These are phyloP conservation scores for Lichtheimia ornata DNA, from an alignment of 371 early-diverging fungal species.

Conservation along the genomic window DNA sequence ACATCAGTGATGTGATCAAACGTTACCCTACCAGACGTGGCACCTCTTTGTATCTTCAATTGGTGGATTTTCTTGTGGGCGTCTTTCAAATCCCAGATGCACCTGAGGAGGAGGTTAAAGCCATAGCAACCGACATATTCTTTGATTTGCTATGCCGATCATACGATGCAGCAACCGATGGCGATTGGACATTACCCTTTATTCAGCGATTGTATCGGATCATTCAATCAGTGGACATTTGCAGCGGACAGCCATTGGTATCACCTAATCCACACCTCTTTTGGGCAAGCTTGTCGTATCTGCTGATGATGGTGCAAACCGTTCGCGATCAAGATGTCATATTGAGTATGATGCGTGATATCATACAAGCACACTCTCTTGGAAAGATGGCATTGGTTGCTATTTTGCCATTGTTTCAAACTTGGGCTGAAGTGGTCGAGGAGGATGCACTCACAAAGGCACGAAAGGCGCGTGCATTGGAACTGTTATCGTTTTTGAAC, in stretches of 20 bases:
- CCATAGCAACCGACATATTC: slow-evolving; percentile 15
- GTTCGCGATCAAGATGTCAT: slow-evolving; percentile 46
- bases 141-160: slow-evolving; percentile 24
- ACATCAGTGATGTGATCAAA: slow-evolving; percentile 8
- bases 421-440: slow-evolving; percentile 42
- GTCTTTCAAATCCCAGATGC: slow-evolving; percentile 9
- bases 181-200: slow-evolving; percentile 18
- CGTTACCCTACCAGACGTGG: slow-evolving; percentile 4
- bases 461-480: slow-evolving; percentile 19
- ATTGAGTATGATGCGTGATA: slow-evolving; percentile 30
- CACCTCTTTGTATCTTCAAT: slow-evolving; percentile 7
- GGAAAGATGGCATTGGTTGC: slow-evolving; percentile 22
- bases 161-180: slow-evolving; percentile 21
- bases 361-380: slow-evolving; percentile 1
- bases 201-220: slow-evolving; percentile 20
- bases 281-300: slow-evolving; percentile 46
- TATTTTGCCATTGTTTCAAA: slow-evolving; percentile 57
- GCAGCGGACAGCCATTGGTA: slow-evolving; percentile 8
- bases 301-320: slow-evolving; percentile 50
- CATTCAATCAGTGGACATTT: slow-evolving; percentile 7
- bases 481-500: slow-evolving; percentile 16
- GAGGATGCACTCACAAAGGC: slow-evolving; percentile 6
- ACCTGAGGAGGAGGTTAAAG: slow-evolving; percentile 10
- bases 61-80: slow-evolving; percentile 8
- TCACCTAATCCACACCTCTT: slow-evolving; percentile 16